Conservation (phyloP, 2,329 filamentous ascomycete genomes). For the Stenocarpella maydis region DNA sequence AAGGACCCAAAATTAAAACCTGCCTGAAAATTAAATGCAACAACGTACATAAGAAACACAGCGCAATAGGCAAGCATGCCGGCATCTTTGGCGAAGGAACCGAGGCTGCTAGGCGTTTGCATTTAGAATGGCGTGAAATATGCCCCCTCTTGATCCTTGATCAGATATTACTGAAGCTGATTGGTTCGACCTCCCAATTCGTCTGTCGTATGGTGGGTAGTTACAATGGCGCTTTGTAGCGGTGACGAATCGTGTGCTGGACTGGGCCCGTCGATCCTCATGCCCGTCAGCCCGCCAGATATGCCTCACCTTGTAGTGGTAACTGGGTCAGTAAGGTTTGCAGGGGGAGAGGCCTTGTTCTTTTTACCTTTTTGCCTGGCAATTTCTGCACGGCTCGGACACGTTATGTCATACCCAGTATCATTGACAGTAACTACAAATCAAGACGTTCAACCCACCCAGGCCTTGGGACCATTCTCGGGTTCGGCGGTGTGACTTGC, state of each 20-base stretch:
- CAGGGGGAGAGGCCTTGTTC: too few species aligned
- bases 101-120: neutral
- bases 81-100: neutral
- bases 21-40: too few species aligned
- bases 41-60: too few species aligned
- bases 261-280: neutral
- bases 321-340: too few species aligned
- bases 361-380: neutral
- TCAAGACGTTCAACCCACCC: neutral
- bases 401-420: neutral
- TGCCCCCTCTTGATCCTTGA: neutral
- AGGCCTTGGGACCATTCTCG: too few species aligned
- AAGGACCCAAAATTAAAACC: neutral
- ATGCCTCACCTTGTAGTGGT: neutral
- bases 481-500: neutral
- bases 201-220: neutral
- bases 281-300: neutral
- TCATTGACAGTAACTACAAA: too few species aligned
- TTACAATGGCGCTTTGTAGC: neutral
- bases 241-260: slow-evolving; percentile 1
- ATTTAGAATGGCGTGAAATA: neutral
- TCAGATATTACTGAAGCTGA: neutral
- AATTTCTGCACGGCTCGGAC: neutral
- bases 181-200: neutral
- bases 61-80: neutral